A percentile compares a stretch with the other conserved stretches of the same genome.
phyloP scores from a whole-genome alignment of 176 grass and related monocot genomes.

The Tuctoria greenei region DNA sequence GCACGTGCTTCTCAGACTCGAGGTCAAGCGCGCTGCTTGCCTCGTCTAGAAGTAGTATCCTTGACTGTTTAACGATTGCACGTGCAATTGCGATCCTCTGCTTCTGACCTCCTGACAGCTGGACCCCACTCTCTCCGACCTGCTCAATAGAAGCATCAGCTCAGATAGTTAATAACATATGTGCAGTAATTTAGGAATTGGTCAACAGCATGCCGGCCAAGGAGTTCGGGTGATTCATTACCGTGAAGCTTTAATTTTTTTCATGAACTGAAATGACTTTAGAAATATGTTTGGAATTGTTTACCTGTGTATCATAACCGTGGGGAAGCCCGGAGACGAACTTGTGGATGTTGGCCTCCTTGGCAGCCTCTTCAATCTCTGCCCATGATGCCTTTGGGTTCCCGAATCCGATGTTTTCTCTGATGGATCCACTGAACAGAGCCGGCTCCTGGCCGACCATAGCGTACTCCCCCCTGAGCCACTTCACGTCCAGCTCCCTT shows the following conservation, averaged over 20 bases:
- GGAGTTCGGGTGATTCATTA: too few species aligned
- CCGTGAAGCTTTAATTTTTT: too few species aligned
- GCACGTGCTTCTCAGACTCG: conserved; percentile 58
- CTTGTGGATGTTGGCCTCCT: conserved; percentile 67
- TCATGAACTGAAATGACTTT: too few species aligned
- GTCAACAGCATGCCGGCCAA: too few species aligned
- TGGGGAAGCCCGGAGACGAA: conserved; percentile 52
- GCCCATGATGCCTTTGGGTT: conserved; percentile 45
- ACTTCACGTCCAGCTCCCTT: conserved; percentile 54
- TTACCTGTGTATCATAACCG: conserved; percentile 55
- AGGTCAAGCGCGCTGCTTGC: conserved; percentile 61
- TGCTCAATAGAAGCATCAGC: background rate
- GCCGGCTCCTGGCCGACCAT: conserved; percentile 60
- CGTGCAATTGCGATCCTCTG: conserved; percentile 62
- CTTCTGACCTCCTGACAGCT: conserved; percentile 59
- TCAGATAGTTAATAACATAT: background rate
- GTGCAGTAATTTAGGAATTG: too few species aligned
- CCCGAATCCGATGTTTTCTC: conserved; percentile 60
- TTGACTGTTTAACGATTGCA: conserved; percentile 47
- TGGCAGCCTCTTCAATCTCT: conserved; percentile 56
- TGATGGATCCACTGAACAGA: conserved; percentile 44
- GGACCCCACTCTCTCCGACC: conserved; percentile 68
- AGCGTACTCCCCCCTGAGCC: conserved; percentile 51
- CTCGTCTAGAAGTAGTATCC: conserved; percentile 55
- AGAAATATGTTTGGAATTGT: background rate